These are phyloP conservation scores for Colletotrichum theobromicola DNA, from an alignment of 2,329 filamentous ascomycete genomes.

Conservation along the genomic window DNA sequence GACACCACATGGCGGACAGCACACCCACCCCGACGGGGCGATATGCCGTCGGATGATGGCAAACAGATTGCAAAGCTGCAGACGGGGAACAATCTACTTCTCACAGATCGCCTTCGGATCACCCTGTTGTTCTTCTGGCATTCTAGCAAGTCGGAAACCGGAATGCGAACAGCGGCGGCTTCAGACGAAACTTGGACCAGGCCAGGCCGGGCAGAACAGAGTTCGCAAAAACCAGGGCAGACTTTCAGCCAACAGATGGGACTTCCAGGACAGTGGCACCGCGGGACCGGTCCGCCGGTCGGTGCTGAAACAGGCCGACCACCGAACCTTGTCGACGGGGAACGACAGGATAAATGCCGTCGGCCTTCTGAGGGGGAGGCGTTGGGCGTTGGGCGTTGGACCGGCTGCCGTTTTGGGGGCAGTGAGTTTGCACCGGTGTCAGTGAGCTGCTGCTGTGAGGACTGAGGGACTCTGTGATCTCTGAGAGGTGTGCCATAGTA, in stretches of 20 bases:
- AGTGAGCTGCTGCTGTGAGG: not conserved
- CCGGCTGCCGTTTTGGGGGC: not conserved
- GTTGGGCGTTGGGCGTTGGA: not conserved
- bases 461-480: not conserved
- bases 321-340: constrained; percentile 10
- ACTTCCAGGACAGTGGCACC: constrained; percentile 3
- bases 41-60: constrained; percentile 6
- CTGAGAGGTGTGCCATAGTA: not conserved
- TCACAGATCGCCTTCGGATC: not conserved
- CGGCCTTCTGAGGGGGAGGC: not conserved
- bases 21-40: not conserved
- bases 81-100: constrained; percentile 5
- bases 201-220: not conserved
- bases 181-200: constrained; percentile 9
- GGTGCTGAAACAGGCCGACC: constrained; percentile 14
- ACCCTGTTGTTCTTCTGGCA: not conserved
- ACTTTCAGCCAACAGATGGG: not conserved
- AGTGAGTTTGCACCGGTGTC: not conserved
- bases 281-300: constrained; percentile 11
- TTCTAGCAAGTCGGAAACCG: not conserved
- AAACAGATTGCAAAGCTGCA: not conserved
- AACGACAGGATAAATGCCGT: not conserved
- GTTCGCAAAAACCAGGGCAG: not conserved
- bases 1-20: not conserved
- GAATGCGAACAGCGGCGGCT: not conserved